Evolutionary conservation across 1,284 basidiomycete species (phyloP).

Genomic region (Waitea zeae): DNA sequence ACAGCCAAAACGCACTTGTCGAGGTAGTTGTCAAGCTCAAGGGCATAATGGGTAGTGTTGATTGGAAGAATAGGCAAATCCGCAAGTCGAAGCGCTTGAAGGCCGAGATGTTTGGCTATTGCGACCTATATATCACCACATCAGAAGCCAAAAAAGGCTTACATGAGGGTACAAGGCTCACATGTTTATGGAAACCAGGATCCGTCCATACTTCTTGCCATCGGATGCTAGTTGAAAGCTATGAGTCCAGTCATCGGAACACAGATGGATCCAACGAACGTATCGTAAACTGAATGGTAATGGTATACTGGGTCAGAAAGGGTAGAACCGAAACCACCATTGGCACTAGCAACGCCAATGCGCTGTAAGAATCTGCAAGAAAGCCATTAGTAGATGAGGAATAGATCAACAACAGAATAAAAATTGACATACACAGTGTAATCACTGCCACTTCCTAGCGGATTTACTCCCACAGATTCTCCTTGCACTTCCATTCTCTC

Average conservation of each 20-base stretch:
- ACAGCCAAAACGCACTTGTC: slow-evolving; percentile 17
- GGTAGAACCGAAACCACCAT: slow-evolving; percentile 31
- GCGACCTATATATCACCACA: slow-evolving; percentile 29
- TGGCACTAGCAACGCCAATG: slow-evolving; percentile 34
- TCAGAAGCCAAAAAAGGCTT: background rate
- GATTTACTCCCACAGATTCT: slow-evolving; percentile 16
- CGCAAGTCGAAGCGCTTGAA: slow-evolving; percentile 43
- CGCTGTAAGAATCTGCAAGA: too few species aligned
- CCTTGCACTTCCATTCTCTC: slow-evolving; percentile 12
- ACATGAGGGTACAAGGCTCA: slow-evolving; percentile 12
- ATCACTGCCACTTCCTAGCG: slow-evolving; percentile 48
- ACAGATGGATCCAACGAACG: too few species aligned
- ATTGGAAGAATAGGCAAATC: slow-evolving; percentile 46
- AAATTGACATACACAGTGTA: slow-evolving; percentile 76
- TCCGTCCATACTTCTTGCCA: slow-evolving; percentile 66
- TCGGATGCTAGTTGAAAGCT: too few species aligned
- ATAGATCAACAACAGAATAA: slow-evolving; percentile 32
- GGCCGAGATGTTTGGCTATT: slow-evolving; percentile 47
- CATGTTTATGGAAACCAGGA: slow-evolving; percentile 52
- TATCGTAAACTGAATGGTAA: slow-evolving; percentile 67
- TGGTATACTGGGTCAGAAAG: slow-evolving; percentile 51
- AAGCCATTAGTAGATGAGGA: too few species aligned
- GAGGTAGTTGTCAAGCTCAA: slow-evolving; percentile 30
- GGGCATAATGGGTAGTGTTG: slow-evolving; percentile 59
- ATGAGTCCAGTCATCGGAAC: too few species aligned